A percentile compares a stretch with the other conserved stretches of the same genome.
These are phyloP conservation scores for Fusarium sp. DNA, from an alignment of 2,329 filamentous ascomycete species.

Conservation along the genomic window DNA sequence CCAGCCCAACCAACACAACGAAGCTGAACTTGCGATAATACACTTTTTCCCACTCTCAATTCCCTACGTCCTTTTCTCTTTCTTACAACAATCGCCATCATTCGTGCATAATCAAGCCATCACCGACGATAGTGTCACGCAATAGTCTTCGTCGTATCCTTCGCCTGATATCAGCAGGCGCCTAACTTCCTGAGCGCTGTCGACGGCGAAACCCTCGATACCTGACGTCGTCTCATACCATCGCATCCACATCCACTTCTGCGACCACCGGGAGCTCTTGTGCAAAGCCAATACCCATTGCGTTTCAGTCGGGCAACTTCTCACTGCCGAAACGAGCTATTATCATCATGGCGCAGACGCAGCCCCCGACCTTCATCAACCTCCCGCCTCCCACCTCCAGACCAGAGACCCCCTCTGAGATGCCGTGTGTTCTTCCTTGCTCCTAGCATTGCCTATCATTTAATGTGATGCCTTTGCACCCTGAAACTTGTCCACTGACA, in stretches of 20 bases:
- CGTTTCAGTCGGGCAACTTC: neutral
- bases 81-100: neutral
- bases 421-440: slow-evolving; percentile 73
- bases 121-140: neutral
- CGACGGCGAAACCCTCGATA: slow-evolving; percentile 11
- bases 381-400: slow-evolving; percentile 84
- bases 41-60: slow-evolving; percentile 1
- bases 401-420: slow-evolving; percentile 87
- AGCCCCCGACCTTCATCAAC: slow-evolving; percentile 78
- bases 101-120: neutral
- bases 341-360: slow-evolving; percentile 53
- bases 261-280: neutral
- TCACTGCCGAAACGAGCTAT: neutral
- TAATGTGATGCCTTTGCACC: neutral
- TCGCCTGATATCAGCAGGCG: neutral
- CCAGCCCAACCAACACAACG: neutral
- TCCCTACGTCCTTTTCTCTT: neutral
- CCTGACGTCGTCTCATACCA: slow-evolving; percentile 16
- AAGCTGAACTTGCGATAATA: slow-evolving; percentile 25
- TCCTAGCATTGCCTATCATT: slow-evolving; percentile 2
- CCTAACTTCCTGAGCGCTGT: slow-evolving; percentile 25
- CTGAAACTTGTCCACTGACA: slow-evolving; percentile 13
- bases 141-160: neutral
- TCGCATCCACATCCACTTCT: neutral
- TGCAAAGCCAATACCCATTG: neutral